Evolutionary conservation across 768 basidiomycete species (phyloP).

Genomic region (Termitomyces sp.): DNA sequence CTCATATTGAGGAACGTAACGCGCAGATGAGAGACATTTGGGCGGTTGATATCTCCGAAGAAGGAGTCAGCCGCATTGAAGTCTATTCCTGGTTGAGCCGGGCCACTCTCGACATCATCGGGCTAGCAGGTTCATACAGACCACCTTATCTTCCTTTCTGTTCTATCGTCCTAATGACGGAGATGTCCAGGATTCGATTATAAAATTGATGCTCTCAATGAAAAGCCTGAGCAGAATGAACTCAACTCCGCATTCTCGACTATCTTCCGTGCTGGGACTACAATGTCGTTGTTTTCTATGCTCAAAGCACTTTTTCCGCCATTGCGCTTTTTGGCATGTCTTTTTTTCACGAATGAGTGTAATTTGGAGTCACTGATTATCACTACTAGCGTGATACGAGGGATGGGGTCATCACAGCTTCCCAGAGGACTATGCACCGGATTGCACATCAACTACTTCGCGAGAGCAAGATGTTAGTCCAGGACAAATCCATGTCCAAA

Average conservation of each 20-base stretch:
- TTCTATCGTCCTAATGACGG: constrained; percentile 22
- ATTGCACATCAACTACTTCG: constrained; percentile 38
- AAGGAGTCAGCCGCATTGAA: constrained; percentile 39
- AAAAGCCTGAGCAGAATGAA: constrained; percentile 28
- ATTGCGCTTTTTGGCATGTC: constrained; percentile 28
- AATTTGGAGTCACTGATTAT: constrained; percentile 6
- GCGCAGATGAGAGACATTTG: constrained; percentile 47
- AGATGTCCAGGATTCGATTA: constrained; percentile 27
- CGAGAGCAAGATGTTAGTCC: constrained; percentile 33
- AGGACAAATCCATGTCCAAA: constrained; percentile 20
- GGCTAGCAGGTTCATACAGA: constrained; percentile 50
- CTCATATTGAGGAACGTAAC: neutral
- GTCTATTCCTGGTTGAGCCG: constrained; percentile 60
- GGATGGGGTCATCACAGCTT: constrained; percentile 11
- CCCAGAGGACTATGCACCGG: constrained; percentile 29
- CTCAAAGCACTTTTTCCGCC: constrained; percentile 27
- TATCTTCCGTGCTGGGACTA: constrained; percentile 35
- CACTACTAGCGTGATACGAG: constrained; percentile 9
- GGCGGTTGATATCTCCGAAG: constrained; percentile 29
- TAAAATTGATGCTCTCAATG: constrained; percentile 19
- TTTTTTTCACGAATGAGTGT: constrained; percentile 22
- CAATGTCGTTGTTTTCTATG: constrained; percentile 21
- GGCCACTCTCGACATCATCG: constrained; percentile 74
- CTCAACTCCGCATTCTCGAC: constrained; percentile 41
- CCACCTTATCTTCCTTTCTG: neutral